Evolutionary conservation across 140 eudicot species (phyloP).

Genomic region (Senecio squalidus): DNA sequence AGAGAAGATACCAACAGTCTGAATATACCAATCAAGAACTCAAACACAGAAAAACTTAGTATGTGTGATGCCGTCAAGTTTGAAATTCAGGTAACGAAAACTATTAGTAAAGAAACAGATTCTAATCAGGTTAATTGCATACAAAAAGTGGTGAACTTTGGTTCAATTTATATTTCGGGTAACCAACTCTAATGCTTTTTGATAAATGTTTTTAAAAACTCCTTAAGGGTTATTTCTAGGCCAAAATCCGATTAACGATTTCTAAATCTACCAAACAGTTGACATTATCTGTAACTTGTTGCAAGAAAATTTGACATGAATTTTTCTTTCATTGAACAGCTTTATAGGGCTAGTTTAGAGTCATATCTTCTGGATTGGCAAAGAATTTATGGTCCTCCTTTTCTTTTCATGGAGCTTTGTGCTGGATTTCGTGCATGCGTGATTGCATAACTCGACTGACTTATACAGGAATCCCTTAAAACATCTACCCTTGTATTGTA

Average conservation of each 20-base stretch:
- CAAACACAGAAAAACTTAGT: conserved; percentile 10
- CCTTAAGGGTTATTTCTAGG: too few relatives aligned
- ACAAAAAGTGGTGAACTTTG: too few relatives aligned
- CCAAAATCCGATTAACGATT: too few relatives aligned
- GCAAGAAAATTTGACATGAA: not conserved
- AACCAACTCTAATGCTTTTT: too few relatives aligned
- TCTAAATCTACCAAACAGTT: not conserved
- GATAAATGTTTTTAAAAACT: too few relatives aligned
- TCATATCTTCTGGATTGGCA: conserved; percentile 58
- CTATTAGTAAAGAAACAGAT: not conserved
- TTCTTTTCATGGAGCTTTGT: conserved; percentile 62
- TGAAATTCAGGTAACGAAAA: conserved; percentile 50
- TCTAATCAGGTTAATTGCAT: too few relatives aligned
- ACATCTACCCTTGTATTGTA: conserved; percentile 1
- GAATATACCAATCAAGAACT: conserved; percentile 14
- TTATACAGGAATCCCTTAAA: not conserved
- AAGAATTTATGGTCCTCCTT: conserved; percentile 49
- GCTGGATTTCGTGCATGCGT: conserved; percentile 48
- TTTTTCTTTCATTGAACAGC: conserved; percentile 32
- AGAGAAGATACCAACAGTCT: conserved; percentile 22
- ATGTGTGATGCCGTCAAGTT: conserved; percentile 41
- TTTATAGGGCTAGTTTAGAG: conserved; percentile 52
- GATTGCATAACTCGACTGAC: conserved; percentile 8
- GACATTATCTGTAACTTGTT: not conserved
- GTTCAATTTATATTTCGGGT: too few relatives aligned